Evolutionary conservation across 441 rosid species (phyloP).

Genomic region (Kokia cookei): DNA sequence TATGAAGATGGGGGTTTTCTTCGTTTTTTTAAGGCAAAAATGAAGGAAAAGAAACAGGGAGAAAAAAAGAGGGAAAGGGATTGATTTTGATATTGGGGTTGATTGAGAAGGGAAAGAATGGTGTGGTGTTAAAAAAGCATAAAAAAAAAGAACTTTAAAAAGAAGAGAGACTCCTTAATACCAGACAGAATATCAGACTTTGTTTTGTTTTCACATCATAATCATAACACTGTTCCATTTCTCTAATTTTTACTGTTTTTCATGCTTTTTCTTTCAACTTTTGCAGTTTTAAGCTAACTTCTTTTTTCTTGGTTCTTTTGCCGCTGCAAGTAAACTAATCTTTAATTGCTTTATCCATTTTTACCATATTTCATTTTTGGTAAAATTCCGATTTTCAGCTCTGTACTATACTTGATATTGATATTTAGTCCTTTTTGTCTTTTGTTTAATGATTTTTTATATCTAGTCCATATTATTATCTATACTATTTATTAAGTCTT

Average conservation of each 20-base stretch:
- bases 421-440: too few relatives aligned
- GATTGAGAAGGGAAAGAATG: background rate
- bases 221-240: background rate
- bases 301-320: background rate
- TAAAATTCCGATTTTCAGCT: too few relatives aligned
- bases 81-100: slow-evolving; percentile 14
- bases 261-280: background rate
- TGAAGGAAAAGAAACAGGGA: background rate
- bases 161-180: slow-evolving; percentile 36
- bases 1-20: background rate
- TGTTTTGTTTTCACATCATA: slow-evolving; percentile 26
- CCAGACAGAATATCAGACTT: slow-evolving; percentile 66
- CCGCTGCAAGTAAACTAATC: too few relatives aligned
- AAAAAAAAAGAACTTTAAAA: background rate
- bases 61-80: background rate
- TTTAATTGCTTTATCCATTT: too few relatives aligned
- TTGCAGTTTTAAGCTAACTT: background rate
- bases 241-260: background rate
- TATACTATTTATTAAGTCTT: too few relatives aligned
- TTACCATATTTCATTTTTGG: too few relatives aligned
- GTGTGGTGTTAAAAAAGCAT: slow-evolving; percentile 11
- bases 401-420: too few relatives aligned
- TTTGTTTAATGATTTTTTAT: too few relatives aligned
- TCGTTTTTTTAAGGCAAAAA: background rate
- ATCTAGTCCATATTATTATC: too few relatives aligned